Percentiles rank a stretch among this genome's conserved stretches.
Evolutionary conservation across 179 eudicot genomes (phyloP).

Genomic region (Dionaea muscipula): DNA sequence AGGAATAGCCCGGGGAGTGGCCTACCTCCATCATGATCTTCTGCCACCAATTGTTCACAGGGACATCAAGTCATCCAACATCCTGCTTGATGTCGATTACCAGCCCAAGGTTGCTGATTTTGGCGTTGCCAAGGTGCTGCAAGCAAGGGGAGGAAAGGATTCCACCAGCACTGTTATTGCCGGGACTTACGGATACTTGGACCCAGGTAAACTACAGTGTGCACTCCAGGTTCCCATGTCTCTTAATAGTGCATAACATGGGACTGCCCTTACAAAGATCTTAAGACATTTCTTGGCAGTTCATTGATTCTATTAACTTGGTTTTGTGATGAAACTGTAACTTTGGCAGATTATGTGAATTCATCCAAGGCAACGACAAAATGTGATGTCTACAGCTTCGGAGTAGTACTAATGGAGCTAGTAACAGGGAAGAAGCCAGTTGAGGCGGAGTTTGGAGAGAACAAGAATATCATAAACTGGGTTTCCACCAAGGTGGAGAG

Average conservation of each 20-base stretch:
- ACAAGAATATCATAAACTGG: conserved; percentile 78
- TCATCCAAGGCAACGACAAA: conserved; percentile 85
- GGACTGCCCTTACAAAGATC: too few species aligned
- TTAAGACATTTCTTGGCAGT: too few species aligned
- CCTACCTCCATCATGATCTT: conserved; percentile 80
- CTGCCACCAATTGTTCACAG: conserved; percentile 67
- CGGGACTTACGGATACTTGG: conserved; percentile 84
- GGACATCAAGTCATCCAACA: conserved; percentile 77
- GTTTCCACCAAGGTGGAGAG: conserved; percentile 58
- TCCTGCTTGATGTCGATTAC: conserved; percentile 57
- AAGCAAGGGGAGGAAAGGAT: conserved; percentile 57
- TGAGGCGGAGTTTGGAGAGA: conserved; percentile 84
- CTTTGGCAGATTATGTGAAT: conserved; percentile 63
- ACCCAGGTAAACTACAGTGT: conserved; percentile 49
- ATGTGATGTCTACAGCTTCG: conserved; percentile 90
- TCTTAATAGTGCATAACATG: too few species aligned
- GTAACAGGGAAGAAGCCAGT: conserved; percentile 85
- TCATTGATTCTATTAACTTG: background rate
- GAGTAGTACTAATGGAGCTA: conserved; percentile 68
- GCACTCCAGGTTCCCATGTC: too few species aligned
- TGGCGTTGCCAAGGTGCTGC: conserved; percentile 83
- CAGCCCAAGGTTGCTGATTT: conserved; percentile 87
- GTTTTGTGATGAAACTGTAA: background rate
- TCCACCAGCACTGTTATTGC: conserved; percentile 56
- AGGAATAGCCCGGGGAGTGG: conserved; percentile 79